A percentile compares a stretch with the other conserved stretches of the same genome.
Evolutionary conservation across 2,329 filamentous ascomycete genomes (phyloP).

Genomic region (Fusarium humuli): DNA sequence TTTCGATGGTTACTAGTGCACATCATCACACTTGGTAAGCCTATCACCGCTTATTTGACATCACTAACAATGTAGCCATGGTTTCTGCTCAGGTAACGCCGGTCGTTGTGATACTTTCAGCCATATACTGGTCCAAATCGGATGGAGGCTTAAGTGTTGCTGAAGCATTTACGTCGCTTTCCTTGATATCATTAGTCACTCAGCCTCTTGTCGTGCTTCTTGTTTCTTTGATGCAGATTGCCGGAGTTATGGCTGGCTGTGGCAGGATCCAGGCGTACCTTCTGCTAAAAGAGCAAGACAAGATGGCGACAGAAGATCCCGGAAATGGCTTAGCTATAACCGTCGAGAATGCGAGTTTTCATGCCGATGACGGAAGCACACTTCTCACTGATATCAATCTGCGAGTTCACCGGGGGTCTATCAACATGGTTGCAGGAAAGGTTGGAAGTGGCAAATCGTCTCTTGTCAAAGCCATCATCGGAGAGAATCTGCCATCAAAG

Average conservation of each 20-base stretch:
- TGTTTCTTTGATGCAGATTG: conserved; percentile 50
- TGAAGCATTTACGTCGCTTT: conserved; percentile 53
- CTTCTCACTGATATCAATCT: conserved; percentile 47
- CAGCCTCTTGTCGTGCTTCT: conserved; percentile 51
- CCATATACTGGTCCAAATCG: conserved; percentile 50
- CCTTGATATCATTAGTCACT: conserved; percentile 51
- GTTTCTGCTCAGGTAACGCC: conserved; percentile 49
- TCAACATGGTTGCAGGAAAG: conserved; percentile 55
- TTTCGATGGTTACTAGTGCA: conserved; percentile 53
- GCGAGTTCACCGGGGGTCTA: conserved; percentile 19
- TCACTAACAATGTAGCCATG: conserved; percentile 33
- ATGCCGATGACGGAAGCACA: conserved; percentile 17
- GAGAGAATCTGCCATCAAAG: conserved; percentile 47
- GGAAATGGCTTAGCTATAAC: neutral
- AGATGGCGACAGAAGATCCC: rapidly evolving
- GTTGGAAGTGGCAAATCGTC: conserved; percentile 60
- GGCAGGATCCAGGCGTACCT: conserved; percentile 51
- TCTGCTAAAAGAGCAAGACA: conserved; percentile 40
- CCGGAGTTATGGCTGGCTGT: conserved; percentile 50
- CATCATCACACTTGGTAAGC: conserved; percentile 47
- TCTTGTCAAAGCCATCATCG: conserved; percentile 53
- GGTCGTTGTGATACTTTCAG: conserved; percentile 49
- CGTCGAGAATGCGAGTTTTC: conserved; percentile 31
- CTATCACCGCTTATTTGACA: rapidly evolving
- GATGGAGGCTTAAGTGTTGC: conserved; percentile 48